Conservation (phyloP, 176 grass and related monocot genomes). For the Zizania latifolia region DNA sequence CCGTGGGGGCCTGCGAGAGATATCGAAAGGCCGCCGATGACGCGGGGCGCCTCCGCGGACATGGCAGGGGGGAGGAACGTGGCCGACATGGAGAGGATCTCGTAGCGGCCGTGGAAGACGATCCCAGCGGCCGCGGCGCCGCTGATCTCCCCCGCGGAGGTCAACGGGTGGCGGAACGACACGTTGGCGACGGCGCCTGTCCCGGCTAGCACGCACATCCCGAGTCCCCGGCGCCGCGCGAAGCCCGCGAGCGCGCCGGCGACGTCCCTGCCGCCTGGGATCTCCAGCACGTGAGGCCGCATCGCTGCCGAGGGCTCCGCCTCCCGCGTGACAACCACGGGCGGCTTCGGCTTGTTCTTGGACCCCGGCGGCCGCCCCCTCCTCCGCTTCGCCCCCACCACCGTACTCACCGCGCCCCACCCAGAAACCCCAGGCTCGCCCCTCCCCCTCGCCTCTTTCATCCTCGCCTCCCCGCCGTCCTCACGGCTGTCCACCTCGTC, state of each 20-base stretch:
- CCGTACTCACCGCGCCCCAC: too few relatives aligned
- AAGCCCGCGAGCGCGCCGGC: conserved; percentile 42
- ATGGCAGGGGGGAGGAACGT: conserved; percentile 62
- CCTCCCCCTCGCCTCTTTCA: background rate
- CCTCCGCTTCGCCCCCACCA: conserved; percentile 39
- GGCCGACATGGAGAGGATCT: conserved; percentile 79
- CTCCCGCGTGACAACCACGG: conserved; percentile 41
- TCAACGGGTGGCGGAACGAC: conserved; percentile 32
- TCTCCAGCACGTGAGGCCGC: conserved; percentile 71
- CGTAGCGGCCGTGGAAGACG: conserved; percentile 61
- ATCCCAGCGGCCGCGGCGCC: background rate
- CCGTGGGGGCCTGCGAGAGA: conserved; percentile 65
- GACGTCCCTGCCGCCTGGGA: conserved; percentile 59
- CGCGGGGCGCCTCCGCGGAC: conserved; percentile 13
- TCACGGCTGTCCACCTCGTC: conserved; percentile 49
- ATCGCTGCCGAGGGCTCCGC: conserved; percentile 51
- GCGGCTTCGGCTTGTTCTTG: conserved; percentile 82
- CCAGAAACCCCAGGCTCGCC: background rate
- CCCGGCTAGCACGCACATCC: conserved; percentile 58
- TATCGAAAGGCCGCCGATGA: conserved; percentile 34
- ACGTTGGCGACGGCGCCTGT: conserved; percentile 59
- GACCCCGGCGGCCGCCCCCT: conserved; percentile 73
- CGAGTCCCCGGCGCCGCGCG: conserved; percentile 43
- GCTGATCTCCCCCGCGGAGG: background rate
- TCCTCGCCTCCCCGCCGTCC: conserved; percentile 13